Base-by-base conservation (phyloP, 2,329 filamentous ascomycete species). In the Pseudogymnoascus sp. region DNA sequence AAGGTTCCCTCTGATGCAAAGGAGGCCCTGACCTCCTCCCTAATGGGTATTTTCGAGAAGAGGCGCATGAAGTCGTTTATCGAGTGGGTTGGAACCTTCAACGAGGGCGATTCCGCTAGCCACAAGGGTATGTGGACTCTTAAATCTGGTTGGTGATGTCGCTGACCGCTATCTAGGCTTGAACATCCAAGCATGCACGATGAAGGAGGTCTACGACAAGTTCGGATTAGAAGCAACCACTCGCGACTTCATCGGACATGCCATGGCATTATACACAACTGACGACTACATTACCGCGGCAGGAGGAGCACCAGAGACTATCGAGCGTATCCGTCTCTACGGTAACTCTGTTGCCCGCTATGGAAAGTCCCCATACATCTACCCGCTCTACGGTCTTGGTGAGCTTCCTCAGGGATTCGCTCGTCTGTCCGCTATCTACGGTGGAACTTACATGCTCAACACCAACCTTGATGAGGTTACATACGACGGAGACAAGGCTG, bases 131-230 rank as follows among this genome's bases (percentile, higher is more conserved):
- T 68, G 82, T 75, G 34, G 4, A 64, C 23, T 21, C 61, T 42
- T 3, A 34, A 34, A 60, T 28, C 36, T 59, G 43, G 18, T 18
- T 43, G n/a, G 16, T 11, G 7, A 43, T 46, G 34, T 5, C 56
- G 79, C 67, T 71, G 43, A 70, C 37, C 25, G 49, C 7, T 25
- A 21, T 14, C 5, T 68, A 93, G 93, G 93, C 65, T 84, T 97
- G 68, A 87, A 95, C 77, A 81, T 99, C 67, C 82, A 82, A 72
- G 83, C 78, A 65, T 88, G 84, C 80, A 93, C 90, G 65, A 96
- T 97, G 93, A 96, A 91, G 83, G 93, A 97, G n/a, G 90, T 99
- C 38, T 99, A 96, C 74, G 93, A 97, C 80, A 97, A 97, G 77
- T 99, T 96, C 71, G 90, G 92, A 64, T 88, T 99, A 66, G 95